A percentile compares a stretch with the other conserved stretches of the same genome.
Conservation (phyloP, 345 rosid genomes). For the Populus ilicifolia region DNA sequence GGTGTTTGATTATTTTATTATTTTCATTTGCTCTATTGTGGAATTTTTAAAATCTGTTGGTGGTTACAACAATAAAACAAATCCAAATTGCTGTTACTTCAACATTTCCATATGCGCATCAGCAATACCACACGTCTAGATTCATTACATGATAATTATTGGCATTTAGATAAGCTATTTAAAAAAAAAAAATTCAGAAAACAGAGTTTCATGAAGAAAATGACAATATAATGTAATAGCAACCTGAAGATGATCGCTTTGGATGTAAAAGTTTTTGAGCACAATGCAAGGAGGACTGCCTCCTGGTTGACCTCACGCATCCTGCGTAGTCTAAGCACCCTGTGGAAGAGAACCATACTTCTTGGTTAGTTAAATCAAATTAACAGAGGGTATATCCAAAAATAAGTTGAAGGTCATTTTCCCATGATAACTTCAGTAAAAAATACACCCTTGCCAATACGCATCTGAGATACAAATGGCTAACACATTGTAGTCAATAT, state of each 20-base stretch:
- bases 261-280: conserved; percentile 78
- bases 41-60: too few relatives aligned
- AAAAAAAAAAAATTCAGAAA: too few relatives aligned
- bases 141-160: background rate
- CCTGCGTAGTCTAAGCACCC: conserved; percentile 93
- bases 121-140: background rate
- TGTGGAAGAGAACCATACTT: conserved; percentile 27
- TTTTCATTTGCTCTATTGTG: too few relatives aligned
- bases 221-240: background rate
- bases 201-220: background rate
- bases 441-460: background rate
- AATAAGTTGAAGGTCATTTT: background rate
- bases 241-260: conserved; percentile 94
- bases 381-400: background rate
- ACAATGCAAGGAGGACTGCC: conserved; percentile 89
- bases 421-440: background rate
- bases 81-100: background rate
- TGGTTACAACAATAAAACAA: background rate
- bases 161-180: background rate
- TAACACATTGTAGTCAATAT: conserved; percentile 1
- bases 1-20: too few relatives aligned
- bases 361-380: conserved; percentile 3
- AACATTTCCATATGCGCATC: background rate
- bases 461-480: background rate
- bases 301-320: conserved; percentile 85